Evolutionary conservation across 2,329 filamentous ascomycete genomes (phyloP).

Genomic region (Sporothrix humicola): DNA sequence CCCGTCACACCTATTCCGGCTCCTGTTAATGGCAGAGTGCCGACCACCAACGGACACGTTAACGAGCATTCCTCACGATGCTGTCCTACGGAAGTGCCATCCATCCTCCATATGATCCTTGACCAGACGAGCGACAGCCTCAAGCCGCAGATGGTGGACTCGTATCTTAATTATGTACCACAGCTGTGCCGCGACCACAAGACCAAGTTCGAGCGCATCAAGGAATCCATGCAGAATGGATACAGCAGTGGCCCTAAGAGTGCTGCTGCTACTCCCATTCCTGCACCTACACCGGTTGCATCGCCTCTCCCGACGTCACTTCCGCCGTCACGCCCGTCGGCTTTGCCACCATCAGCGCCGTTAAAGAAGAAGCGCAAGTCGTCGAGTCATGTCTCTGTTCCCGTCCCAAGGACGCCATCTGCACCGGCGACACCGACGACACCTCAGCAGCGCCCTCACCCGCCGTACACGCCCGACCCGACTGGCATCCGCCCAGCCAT

Average conservation of each 20-base stretch:
- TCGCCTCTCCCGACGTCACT: background rate
- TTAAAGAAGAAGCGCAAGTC: constrained; percentile 19
- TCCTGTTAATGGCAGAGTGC: background rate
- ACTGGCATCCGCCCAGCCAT: constrained; percentile 28
- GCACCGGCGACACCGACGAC: background rate
- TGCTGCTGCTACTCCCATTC: no score
- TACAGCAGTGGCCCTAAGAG: background rate
- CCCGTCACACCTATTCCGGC: background rate
- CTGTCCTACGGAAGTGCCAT: constrained; percentile 37
- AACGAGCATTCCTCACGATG: constrained; percentile 24
- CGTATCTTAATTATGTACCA: constrained; percentile 20
- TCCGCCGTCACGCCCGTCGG: background rate
- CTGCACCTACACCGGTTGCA: background rate
- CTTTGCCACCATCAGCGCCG: constrained; percentile 1
- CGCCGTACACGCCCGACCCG: background rate
- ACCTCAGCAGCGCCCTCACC: background rate
- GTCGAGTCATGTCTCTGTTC: background rate
- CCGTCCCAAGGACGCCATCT: background rate
- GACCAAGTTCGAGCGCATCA: constrained; percentile 29
- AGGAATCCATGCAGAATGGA: constrained; percentile 9
- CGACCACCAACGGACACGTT: background rate
- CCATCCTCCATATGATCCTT: constrained; percentile 35
- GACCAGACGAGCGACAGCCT: constrained; percentile 33
- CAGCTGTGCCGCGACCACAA: constrained; percentile 32
- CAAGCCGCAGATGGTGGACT: constrained; percentile 34